These are phyloP conservation scores for Coniferiporia sulphurascens DNA, from an alignment of 1,284 basidiomycete species.

Conservation along the genomic window DNA sequence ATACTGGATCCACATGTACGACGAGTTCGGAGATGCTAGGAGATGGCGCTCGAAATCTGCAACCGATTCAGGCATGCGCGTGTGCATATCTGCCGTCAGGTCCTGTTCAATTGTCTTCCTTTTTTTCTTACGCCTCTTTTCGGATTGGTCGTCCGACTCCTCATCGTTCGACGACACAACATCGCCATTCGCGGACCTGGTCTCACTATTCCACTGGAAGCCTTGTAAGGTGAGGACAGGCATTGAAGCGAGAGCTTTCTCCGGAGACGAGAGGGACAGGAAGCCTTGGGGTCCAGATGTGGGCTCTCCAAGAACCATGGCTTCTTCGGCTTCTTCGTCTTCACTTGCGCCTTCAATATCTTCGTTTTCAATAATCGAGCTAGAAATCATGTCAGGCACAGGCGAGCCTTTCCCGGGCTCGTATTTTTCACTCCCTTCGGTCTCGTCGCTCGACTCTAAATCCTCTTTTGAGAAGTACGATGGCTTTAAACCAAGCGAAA, in stretches of 20 bases:
- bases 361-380: slow-evolving; percentile 24
- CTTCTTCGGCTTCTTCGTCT: slow-evolving; percentile 21
- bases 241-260: not conserved
- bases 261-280: slow-evolving; percentile 14
- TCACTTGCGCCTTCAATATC: slow-evolving; percentile 24
- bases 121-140: slow-evolving; percentile 58
- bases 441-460: slow-evolving; percentile 32
- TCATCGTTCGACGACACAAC: slow-evolving; percentile 41
- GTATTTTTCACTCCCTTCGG: slow-evolving; percentile 25
- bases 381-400: slow-evolving; percentile 26
- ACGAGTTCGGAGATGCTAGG: slow-evolving; percentile 95
- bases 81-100: slow-evolving; percentile 81
- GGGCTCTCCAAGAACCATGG: slow-evolving; percentile 9
- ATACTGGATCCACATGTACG: slow-evolving; percentile 98
- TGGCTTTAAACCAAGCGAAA: slow-evolving; percentile 88
- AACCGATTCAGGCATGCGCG: slow-evolving; percentile 82
- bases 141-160: slow-evolving; percentile 43
- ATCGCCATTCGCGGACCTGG: slow-evolving; percentile 30
- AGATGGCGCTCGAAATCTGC: slow-evolving; percentile 94
- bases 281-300: not conserved
- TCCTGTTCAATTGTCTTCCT: slow-evolving; percentile 76
- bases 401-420: slow-evolving; percentile 30
- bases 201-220: slow-evolving; percentile 61
- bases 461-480: slow-evolving; percentile 60
- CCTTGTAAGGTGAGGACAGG: slow-evolving; percentile 46